Evolutionary conservation across 257 asterid species (phyloP), one percentile per base, ranked within the genome.

Genomic region (Solanum ossicruentum): DNA sequence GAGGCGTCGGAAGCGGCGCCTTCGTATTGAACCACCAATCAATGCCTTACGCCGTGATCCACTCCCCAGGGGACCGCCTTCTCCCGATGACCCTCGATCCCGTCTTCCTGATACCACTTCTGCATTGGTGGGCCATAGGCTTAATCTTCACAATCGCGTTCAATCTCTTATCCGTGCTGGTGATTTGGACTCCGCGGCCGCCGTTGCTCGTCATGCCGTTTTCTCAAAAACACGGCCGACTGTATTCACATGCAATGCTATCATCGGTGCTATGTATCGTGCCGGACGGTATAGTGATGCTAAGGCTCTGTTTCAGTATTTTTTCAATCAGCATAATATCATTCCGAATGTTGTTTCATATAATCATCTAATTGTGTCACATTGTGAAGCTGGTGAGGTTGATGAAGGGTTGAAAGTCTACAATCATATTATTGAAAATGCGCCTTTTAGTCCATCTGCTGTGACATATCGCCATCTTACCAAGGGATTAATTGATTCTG

Each of bases 241-340:
- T 8, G 98, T 96, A 57, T 96, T 96, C 92, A 96, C 99, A 18
- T 96, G 98, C 90, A 96, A 94, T 66, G 99, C 98, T 54, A 93
- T 96, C 41, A 94, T 96, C 1, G 97, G 96, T 2, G 98, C 98
- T 43, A 96, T 96, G 99, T 89, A 89, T 75, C 94, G 98, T 0
- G 93, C 89, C 12, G 89, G 89, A 45, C 92, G 99, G n/a, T 91
- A 91, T 77, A 77, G 49, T 7, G 98, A 93, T 43, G 92, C 98
- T 13, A 94, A 89, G 47, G 93, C 93, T 15, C 92, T 96, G 47
- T 96, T 94, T 54, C 97, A 91, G 20, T 96, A 93, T 91, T 96
- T 96, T 79, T 93, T 95, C 71, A 93, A 91, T 54, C 99, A 95
- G 89, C 90, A 87, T 28, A 87, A 87, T 51, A 90, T 96, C 47